Percentiles rank a stretch among this genome's conserved stretches.
Conservation (phyloP, 163 green algal species). For the Picocystis sp. region DNA sequence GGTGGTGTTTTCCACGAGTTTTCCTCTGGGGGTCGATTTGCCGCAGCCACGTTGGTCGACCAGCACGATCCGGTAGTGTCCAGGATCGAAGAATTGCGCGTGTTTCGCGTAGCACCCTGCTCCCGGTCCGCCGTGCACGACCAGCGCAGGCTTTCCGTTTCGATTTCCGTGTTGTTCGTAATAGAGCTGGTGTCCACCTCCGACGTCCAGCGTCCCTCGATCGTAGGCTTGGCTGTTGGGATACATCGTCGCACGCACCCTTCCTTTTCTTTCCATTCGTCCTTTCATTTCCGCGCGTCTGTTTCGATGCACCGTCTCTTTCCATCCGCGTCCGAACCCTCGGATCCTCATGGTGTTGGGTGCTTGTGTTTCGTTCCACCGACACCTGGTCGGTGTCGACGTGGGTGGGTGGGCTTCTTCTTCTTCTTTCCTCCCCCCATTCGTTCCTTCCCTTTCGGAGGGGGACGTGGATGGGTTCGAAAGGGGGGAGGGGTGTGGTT, state of each 20-base stretch:
- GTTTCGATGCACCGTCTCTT: too few relatives aligned
- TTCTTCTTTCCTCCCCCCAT: too few relatives aligned
- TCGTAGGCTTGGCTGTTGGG: background rate
- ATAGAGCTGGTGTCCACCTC: slow-evolving; percentile 22
- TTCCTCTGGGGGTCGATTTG: slow-evolving; percentile 23
- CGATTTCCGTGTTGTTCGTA: slow-evolving; percentile 38
- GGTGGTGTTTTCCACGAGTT: slow-evolving; percentile 40
- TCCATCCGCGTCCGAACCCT: too few relatives aligned
- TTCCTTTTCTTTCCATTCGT: too few relatives aligned
- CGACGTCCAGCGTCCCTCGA: slow-evolving; percentile 18
- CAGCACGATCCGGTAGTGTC: slow-evolving; percentile 38
- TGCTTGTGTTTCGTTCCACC: too few relatives aligned
- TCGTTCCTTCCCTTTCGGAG: too few relatives aligned
- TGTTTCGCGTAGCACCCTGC: slow-evolving; percentile 45
- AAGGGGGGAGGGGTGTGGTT: too few relatives aligned
- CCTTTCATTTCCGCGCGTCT: too few relatives aligned
- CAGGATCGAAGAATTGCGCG: slow-evolving; percentile 43
- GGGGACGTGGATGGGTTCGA: too few relatives aligned
- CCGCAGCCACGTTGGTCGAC: slow-evolving; percentile 51
- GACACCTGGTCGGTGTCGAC: too few relatives aligned
- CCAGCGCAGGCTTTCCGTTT: slow-evolving; percentile 24
- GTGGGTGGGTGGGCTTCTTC: too few relatives aligned
- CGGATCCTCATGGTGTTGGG: too few relatives aligned
- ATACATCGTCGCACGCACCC: slow-evolving; percentile 4
- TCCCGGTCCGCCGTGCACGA: slow-evolving; percentile 48